Base-by-base conservation (phyloP, 2,329 filamentous ascomycete species). In the Coleophoma crateriformis region DNA sequence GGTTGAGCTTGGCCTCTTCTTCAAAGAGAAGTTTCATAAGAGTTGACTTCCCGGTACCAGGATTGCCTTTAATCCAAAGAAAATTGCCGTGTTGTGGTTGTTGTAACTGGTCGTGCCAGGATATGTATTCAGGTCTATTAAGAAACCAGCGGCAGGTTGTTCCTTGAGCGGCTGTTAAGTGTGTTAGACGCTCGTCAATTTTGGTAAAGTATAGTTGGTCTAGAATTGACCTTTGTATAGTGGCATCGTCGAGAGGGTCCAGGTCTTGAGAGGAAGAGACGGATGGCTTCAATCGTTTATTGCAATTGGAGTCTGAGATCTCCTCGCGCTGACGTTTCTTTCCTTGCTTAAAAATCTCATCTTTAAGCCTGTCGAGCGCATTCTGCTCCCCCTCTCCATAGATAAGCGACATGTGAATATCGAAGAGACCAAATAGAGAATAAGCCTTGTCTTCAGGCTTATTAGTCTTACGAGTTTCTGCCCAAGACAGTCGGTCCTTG, bases 11-110 rank as follows among this genome's bases (percentile, higher is more conserved):
- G 42, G 55, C 49, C 39, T 62, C 38, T 58, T 64, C 61, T 45
- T 66, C 19, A 19, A 19, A 66, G 45, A 67, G 62, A 42, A 63
- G 62, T 48, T 71, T 70, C 63, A 71, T 70, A 22, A 70, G 48
- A 2, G 66, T 71, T 13, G 70, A 78, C 48, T 78, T 78, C 0
- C 72, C 70, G 1, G 66, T 62, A 0, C 72, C 72, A 1, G 71
- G 67, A 11, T 75, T 74, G 0, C 74, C 74, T 41, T 67, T 67
- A 32, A 77, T 71, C 73, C 72, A 77, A 0, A 77, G 52, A 33
- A 77, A 67, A 5, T 71, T 71, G 27, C 63, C 50, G 34, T 72
- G 64, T 19, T 19, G 2, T 19, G 10, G 45, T 33, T 49, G 39
- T 1, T 59, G 60, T 2, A 22, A 17, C 0, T 46, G 40, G 45